Evolutionary conservation across 768 basidiomycete species (phyloP).

Genomic region (Candolleomyces eurysporus): DNA sequence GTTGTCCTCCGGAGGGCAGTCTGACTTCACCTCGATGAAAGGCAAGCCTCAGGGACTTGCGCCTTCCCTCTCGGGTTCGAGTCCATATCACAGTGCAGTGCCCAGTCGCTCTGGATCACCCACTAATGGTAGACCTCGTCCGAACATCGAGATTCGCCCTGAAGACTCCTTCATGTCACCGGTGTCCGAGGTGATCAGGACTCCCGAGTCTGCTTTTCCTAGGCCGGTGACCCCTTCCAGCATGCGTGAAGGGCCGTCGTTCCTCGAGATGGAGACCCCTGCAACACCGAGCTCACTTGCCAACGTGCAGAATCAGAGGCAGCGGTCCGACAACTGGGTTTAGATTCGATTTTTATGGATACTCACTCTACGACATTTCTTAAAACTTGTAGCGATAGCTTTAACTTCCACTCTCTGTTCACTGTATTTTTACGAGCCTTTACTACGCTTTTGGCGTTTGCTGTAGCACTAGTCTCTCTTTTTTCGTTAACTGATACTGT

Average conservation of each 20-base stretch:
- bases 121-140: not conserved
- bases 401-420: too few relatives aligned
- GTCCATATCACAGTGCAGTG: not conserved
- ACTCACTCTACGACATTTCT: too few relatives aligned
- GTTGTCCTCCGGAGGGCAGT: not conserved
- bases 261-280: slow-evolving; percentile 2
- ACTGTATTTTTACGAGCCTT: too few relatives aligned
- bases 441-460: too few relatives aligned
- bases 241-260: not conserved
- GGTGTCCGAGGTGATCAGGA: not conserved
- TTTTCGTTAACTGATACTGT: too few relatives aligned
- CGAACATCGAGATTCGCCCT: not conserved
- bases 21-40: not conserved
- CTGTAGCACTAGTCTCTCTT: too few relatives aligned
- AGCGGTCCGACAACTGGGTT: not conserved
- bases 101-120: not conserved
- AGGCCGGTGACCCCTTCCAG: not conserved
- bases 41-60: not conserved
- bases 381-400: too few relatives aligned
- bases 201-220: not conserved
- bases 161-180: not conserved
- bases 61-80: not conserved
- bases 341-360: not conserved
- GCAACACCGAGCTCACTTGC: not conserved
- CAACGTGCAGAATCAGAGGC: not conserved